Conservation (phyloP, 2,329 filamentous ascomycete genomes). For the Grosmannia penicillata region DNA sequence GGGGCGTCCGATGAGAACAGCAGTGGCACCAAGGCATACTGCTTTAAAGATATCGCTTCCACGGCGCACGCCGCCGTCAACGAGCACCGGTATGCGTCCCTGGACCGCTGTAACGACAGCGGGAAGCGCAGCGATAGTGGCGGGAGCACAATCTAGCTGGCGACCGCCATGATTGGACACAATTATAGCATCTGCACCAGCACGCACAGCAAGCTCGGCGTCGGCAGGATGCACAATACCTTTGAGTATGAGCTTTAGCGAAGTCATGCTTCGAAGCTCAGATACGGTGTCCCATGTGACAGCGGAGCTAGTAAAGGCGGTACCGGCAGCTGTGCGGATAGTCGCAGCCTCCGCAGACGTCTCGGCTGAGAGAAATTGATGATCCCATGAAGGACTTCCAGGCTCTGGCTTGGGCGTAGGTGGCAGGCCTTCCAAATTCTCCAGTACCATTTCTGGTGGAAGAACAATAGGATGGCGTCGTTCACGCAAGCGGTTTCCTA, state of each 20-base stretch:
- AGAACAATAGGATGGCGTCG: no score
- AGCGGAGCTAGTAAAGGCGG: background rate
- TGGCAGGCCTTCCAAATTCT: no score
- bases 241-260: background rate
- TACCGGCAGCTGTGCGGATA: conserved; percentile 29
- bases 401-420: no score
- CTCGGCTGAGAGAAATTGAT: conserved; percentile 40
- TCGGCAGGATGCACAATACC: conserved; percentile 17
- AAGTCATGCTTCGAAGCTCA: no score
- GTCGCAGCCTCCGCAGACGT: conserved; percentile 18
- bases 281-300: no score
- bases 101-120: conserved; percentile 33
- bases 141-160: conserved; percentile 28
- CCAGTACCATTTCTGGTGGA: no score
- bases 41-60: conserved; percentile 42
- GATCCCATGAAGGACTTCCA: no score
- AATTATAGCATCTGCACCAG: conserved; percentile 15
- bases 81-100: conserved; percentile 31
- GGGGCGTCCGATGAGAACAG: conserved; percentile 30
- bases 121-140: conserved; percentile 25
- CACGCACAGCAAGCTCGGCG: conserved; percentile 21
- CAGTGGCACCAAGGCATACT: conserved; percentile 34
- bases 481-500: no score
- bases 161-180: conserved; percentile 31
- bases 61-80: conserved; percentile 37